phyloP scores from a whole-genome alignment of 306 rosid genomes.

The Dalbergia cultrata region DNA sequence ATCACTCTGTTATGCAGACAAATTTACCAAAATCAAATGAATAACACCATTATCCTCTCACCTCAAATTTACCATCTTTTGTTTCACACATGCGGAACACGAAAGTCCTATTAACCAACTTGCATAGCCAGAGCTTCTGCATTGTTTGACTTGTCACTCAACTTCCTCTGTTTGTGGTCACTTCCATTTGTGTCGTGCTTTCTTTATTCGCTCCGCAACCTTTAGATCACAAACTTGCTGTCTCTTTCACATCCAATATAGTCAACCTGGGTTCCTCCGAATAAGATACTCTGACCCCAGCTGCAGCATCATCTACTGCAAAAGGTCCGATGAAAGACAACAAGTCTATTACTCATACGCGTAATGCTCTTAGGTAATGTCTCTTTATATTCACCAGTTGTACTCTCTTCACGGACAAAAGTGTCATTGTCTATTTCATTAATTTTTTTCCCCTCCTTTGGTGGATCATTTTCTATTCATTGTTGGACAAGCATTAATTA shows the following conservation, averaged over 20 bases:
- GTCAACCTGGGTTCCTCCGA: background rate
- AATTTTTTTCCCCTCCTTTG: too few relatives aligned
- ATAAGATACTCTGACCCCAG: background rate
- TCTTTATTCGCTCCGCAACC: background rate
- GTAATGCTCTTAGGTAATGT: slow-evolving; percentile 16
- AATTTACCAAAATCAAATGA: background rate
- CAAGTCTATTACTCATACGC: background rate
- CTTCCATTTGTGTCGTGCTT: background rate
- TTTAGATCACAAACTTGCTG: background rate
- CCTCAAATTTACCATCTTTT: background rate
- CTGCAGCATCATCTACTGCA: background rate
- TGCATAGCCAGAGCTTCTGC: too few relatives aligned
- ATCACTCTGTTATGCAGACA: background rate
- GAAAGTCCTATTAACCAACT: too few relatives aligned
- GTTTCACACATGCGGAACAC: background rate
- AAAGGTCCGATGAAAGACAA: background rate
- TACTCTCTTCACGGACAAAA: background rate
- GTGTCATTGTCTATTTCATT: background rate
- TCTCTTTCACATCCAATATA: background rate
- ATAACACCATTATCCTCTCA: background rate
- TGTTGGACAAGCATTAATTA: background rate
- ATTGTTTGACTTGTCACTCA: background rate
- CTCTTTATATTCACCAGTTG: background rate
- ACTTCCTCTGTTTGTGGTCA: background rate
- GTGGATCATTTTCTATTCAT: background rate